Evolutionary conservation across 805 yeast species (phyloP).

Genomic region (Millerago galiae): DNA sequence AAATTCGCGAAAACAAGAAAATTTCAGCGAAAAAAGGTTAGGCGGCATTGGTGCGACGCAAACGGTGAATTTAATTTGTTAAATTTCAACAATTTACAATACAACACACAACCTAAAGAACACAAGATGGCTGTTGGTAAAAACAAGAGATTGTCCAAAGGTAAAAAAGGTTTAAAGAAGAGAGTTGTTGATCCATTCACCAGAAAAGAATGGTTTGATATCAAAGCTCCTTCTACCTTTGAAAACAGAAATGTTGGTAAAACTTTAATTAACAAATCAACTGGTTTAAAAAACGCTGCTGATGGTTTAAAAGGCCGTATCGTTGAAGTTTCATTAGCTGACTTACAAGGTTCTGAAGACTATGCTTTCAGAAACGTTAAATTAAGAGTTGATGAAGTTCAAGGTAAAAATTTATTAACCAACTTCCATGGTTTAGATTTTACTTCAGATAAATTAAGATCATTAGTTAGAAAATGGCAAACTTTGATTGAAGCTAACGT

Average conservation of each 20-base stretch:
- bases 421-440: constrained; percentile 99
- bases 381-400: constrained; percentile 98
- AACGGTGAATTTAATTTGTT: constrained; percentile 5
- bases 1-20: not conserved
- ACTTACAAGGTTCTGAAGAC: constrained; percentile 98
- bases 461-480: constrained; percentile 99
- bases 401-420: constrained; percentile 97
- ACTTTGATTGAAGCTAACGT: constrained; percentile 96
- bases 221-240: constrained; percentile 97
- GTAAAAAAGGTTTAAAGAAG: constrained; percentile 98
- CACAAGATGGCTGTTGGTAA: constrained; percentile 63
- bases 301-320: constrained; percentile 98
- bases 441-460: constrained; percentile 96
- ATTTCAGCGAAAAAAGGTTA: constrained; percentile 4
- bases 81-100: constrained; percentile 2
- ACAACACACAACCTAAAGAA: constrained; percentile 3
- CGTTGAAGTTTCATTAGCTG: constrained; percentile 92
- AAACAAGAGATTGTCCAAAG: constrained; percentile 79
- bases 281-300: constrained; percentile 97
- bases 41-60: constrained; percentile 8
- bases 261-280: constrained; percentile 96
- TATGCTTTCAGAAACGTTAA: constrained; percentile 96
- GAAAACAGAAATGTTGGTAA: constrained; percentile 98
- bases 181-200: constrained; percentile 99
- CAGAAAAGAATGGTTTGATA: constrained; percentile 98